A percentile compares a stretch with the other conserved stretches of the same genome.
Conservation (phyloP, 73 alveolate genomes). For the Paramecium pentaurelia region DNA sequence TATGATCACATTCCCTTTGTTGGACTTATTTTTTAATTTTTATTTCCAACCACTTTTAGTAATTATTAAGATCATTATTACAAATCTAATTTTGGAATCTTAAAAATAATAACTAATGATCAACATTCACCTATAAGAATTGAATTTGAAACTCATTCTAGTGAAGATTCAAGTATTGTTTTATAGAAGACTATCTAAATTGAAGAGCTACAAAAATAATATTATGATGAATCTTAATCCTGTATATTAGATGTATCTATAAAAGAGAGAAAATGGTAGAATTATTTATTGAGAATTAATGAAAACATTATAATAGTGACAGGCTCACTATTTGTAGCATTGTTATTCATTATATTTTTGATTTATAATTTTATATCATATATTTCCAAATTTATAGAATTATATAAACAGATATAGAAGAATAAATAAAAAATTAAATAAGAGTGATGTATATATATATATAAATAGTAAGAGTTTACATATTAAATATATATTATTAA, state of each 20-base stretch:
- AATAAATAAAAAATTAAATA: neutral
- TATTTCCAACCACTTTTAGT: slow-evolving; percentile 17
- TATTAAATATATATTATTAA: too few relatives aligned
- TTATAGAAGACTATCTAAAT: neutral
- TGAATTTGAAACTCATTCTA: slow-evolving; percentile 4
- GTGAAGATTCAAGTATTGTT: neutral
- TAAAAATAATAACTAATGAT: neutral
- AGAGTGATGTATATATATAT: neutral
- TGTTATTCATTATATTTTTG: neutral
- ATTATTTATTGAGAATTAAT: neutral
- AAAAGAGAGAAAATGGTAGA: neutral
- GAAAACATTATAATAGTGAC: neutral
- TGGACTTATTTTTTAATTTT: neutral
- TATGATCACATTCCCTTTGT: slow-evolving; percentile 33
- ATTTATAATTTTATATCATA: neutral
- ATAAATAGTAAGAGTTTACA: too few relatives aligned
- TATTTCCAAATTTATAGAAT: neutral
- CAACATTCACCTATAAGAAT: neutral
- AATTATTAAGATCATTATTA: neutral
- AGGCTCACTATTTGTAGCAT: neutral
- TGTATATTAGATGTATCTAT: neutral
- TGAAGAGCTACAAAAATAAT: neutral
- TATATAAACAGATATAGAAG: neutral
- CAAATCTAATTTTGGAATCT: neutral
- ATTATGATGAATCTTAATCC: neutral